phyloP scores from a whole-genome alignment of 257 asterid species.

The Phtheirospermum japonicum region DNA sequence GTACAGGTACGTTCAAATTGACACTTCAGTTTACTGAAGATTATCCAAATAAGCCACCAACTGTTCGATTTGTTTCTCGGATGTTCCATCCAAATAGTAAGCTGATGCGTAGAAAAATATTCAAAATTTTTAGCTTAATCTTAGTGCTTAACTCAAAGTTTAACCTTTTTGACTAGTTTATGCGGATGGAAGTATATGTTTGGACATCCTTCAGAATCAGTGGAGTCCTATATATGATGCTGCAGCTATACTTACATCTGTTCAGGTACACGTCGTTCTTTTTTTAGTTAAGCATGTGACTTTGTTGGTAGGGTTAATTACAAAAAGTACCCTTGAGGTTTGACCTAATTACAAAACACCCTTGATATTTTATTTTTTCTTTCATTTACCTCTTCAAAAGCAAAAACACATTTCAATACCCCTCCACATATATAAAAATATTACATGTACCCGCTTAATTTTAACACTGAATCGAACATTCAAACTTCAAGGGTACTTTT shows the following conservation, averaged over 20 bases:
- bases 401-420: too few species aligned
- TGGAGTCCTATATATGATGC: constrained; percentile 97
- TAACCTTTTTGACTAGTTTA: constrained; percentile 55
- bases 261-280: constrained; percentile 52
- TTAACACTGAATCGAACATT: too few species aligned
- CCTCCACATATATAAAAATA: too few species aligned
- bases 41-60: constrained; percentile 83
- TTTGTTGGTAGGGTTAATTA: background rate
- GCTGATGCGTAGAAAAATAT: constrained; percentile 14
- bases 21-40: constrained; percentile 73
- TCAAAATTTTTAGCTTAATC: constrained; percentile 9
- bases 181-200: constrained; percentile 91
- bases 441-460: too few species aligned
- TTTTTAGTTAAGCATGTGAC: background rate
- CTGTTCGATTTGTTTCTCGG: constrained; percentile 76
- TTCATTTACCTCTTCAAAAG: too few species aligned
- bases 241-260: constrained; percentile 88
- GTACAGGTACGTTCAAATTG: constrained; percentile 69
- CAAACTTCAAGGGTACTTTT: too few species aligned
- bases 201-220: constrained; percentile 93
- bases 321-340: background rate
- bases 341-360: background rate
- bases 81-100: constrained; percentile 92
- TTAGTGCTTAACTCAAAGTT: constrained; percentile 24
- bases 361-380: too few species aligned